A percentile compares a stretch with the other conserved stretches of the same genome.
Conservation (phyloP, 2,329 filamentous ascomycete genomes). For the Ceratocystis destructans region DNA sequence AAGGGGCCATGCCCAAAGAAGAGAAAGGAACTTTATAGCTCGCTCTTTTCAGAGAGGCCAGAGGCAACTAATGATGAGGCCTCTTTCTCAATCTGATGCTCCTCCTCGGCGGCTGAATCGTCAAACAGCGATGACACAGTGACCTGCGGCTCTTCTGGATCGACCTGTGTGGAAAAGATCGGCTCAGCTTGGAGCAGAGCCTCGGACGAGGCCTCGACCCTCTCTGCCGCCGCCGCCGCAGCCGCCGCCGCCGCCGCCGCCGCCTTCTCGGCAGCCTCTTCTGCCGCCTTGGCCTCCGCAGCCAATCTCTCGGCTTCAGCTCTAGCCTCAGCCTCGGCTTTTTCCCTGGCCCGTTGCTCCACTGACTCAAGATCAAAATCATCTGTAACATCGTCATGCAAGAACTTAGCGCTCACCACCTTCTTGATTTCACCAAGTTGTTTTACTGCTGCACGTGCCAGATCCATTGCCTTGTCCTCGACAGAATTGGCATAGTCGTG, state of each 20-base stretch:
- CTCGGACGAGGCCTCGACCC: background rate
- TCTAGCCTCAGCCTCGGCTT: constrained; percentile 25
- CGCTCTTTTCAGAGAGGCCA: constrained; percentile 7
- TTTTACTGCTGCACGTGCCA: constrained; percentile 64
- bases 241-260: background rate
- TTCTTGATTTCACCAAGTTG: constrained; percentile 72
- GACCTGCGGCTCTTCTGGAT: constrained; percentile 10
- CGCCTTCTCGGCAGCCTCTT: background rate
- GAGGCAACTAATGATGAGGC: constrained; percentile 22
- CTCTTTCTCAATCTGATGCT: constrained; percentile 23
- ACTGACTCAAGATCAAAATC: constrained; percentile 62
- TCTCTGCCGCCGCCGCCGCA: background rate
- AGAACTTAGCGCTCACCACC: constrained; percentile 71
- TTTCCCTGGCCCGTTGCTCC: constrained; percentile 40
- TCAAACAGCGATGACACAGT: constrained; percentile 20
- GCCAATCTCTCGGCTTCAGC: constrained; percentile 13
- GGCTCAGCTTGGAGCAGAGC: no score
- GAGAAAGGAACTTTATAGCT: background rate
- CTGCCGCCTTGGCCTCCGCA: constrained; percentile 16
- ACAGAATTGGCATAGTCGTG: constrained; percentile 54
- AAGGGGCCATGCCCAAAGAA: background rate
- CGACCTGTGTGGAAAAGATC: constrained; percentile 22
- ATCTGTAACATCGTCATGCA: constrained; percentile 56
- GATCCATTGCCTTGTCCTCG: constrained; percentile 65
- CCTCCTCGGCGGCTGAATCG: constrained; percentile 19